Evolutionary conservation across 805 yeast genomes (phyloP).

Genomic region (Aciculoconidium aculeatum): DNA sequence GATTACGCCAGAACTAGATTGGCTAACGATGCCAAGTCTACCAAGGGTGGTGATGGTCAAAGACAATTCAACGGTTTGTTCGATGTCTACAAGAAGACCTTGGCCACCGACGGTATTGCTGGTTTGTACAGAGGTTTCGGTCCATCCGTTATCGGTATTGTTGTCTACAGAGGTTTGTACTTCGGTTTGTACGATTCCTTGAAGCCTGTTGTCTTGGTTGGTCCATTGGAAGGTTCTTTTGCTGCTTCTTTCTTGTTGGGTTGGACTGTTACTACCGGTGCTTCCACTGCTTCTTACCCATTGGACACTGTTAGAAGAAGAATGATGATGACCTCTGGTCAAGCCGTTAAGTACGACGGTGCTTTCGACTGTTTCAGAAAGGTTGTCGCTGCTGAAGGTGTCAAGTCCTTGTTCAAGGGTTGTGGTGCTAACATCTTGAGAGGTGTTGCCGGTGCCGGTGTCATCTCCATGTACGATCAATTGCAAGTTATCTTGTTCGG

Average conservation of each 20-base stretch:
- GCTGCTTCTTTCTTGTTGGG: slow-evolving; percentile 93
- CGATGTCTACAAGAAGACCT: slow-evolving; percentile 94
- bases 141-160: slow-evolving; percentile 95
- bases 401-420: slow-evolving; percentile 92
- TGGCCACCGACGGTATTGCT: slow-evolving; percentile 93
- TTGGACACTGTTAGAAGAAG: slow-evolving; percentile 99
- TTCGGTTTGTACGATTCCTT: slow-evolving; percentile 96
- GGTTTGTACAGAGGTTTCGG: slow-evolving; percentile 99
- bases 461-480: slow-evolving; percentile 95
- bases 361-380: slow-evolving; percentile 88
- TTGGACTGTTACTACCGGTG: slow-evolving; percentile 98
- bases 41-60: slow-evolving; percentile 73
- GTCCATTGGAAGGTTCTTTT: slow-evolving; percentile 92
- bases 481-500: slow-evolving; percentile 92
- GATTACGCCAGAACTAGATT: slow-evolving; percentile 99
- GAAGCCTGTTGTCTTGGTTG: slow-evolving; percentile 91
- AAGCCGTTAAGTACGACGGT: slow-evolving; percentile 94
- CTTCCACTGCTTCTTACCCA: slow-evolving; percentile 98
- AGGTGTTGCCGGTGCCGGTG: slow-evolving; percentile 99
- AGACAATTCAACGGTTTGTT: slow-evolving; percentile 96
- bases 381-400: slow-evolving; percentile 96
- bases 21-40: slow-evolving; percentile 94
- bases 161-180: slow-evolving; percentile 99
- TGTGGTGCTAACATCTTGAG: slow-evolving; percentile 99
- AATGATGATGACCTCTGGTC: slow-evolving; percentile 99